phyloP scores from a whole-genome alignment of 306 rosid species.

The Cicer cuneatum region DNA sequence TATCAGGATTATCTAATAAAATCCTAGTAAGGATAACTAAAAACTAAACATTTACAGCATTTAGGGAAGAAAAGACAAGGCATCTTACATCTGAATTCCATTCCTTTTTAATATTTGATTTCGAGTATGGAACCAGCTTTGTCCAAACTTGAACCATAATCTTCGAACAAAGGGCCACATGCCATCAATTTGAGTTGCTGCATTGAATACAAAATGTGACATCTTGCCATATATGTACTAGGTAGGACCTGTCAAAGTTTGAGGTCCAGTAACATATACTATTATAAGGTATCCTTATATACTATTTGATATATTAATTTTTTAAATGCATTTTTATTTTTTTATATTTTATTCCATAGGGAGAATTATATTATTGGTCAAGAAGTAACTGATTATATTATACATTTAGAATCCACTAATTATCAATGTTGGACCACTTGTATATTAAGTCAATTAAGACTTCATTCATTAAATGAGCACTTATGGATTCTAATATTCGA shows the following conservation, averaged over 20 bases:
- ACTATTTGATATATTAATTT: no score
- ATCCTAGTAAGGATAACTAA: slow-evolving; percentile 36
- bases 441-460: slow-evolving; percentile 23
- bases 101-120: slow-evolving; percentile 44
- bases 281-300: neutral
- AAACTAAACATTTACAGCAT: slow-evolving; percentile 36
- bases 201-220: slow-evolving; percentile 23
- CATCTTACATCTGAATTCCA: slow-evolving; percentile 30
- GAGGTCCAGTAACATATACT: slow-evolving; percentile 2
- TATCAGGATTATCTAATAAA: slow-evolving; percentile 37
- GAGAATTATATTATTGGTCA: neutral
- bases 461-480: slow-evolving; percentile 18
- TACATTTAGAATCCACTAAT: neutral
- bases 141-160: slow-evolving; percentile 37
- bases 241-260: slow-evolving; percentile 32
- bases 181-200: slow-evolving; percentile 8
- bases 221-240: slow-evolving; percentile 33
- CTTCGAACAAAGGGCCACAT: slow-evolving; percentile 60
- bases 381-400: slow-evolving; percentile 8
- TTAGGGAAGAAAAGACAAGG: slow-evolving; percentile 30
- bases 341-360: no score
- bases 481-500: slow-evolving; percentile 40
- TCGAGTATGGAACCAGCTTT: slow-evolving; percentile 35
- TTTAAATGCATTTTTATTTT: no score
- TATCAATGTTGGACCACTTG: slow-evolving; percentile 24